These are phyloP conservation scores for Magnaporthiopsis rhizophila DNA, from an alignment of 2,329 filamentous ascomycete genomes.

Conservation along the genomic window DNA sequence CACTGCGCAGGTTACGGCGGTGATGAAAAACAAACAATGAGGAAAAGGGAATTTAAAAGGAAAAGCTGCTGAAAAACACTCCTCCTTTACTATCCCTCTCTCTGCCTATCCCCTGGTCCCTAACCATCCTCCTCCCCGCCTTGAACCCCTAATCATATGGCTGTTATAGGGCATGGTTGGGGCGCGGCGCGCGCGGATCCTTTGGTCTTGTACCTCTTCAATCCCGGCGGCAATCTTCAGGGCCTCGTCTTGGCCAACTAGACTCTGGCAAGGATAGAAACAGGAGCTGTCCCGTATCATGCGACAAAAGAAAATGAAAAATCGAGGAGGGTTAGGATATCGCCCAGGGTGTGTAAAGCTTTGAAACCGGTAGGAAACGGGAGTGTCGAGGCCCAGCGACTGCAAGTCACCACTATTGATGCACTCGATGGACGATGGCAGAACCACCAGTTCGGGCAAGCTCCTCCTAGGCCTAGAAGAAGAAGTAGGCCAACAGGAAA, in stretches of 20 bases:
- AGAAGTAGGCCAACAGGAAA: conserved; percentile 91
- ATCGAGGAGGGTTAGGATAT: not conserved
- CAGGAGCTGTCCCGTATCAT: not conserved
- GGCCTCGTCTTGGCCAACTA: not conserved
- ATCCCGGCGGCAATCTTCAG: not conserved
- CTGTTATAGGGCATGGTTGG: not conserved
- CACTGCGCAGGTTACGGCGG: not conserved
- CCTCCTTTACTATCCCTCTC: not conserved
- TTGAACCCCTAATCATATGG: not conserved
- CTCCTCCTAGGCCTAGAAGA: conserved; percentile 60
- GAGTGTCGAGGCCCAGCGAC: not conserved
- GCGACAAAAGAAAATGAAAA: not conserved
- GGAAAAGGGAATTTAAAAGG: not conserved
- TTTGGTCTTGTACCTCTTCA: not conserved
- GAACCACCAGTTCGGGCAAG: not conserved
- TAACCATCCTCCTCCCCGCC: not conserved
- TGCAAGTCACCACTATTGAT: not conserved
- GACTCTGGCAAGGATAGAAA: not conserved
- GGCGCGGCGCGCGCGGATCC: not conserved
- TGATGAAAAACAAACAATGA: not conserved
- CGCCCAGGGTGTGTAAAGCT: not conserved
- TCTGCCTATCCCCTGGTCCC: not conserved
- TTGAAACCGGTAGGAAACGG: not conserved
- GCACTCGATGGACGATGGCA: not conserved
- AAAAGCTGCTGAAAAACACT: not conserved